Evolutionary conservation across 495 filamentous ascomycete species (phyloP).

Genomic region (Daldinia grandis): DNA sequence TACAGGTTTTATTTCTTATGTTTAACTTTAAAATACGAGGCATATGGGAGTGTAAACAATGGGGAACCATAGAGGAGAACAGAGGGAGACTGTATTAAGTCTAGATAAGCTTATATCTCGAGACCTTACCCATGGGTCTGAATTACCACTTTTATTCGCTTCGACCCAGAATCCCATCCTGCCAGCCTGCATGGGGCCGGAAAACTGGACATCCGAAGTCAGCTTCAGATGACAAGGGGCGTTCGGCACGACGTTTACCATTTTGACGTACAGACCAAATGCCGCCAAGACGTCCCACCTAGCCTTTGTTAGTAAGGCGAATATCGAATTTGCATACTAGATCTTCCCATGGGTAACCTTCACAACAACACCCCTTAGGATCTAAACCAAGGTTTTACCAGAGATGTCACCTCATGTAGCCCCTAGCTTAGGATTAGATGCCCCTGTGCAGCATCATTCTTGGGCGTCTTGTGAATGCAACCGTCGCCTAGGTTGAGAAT

Average conservation of each 20-base stretch:
- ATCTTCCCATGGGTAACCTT: slow-evolving; percentile 2
- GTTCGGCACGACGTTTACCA: slow-evolving; percentile 21
- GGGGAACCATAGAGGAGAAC: neutral
- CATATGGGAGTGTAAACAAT: neutral
- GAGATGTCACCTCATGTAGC: slow-evolving; percentile 26
- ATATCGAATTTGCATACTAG: slow-evolving; percentile 23
- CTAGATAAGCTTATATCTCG: slow-evolving; percentile 32
- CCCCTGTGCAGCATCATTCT: slow-evolving; percentile 32
- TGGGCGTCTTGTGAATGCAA: slow-evolving; percentile 12
- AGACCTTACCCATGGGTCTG: slow-evolving; percentile 17
- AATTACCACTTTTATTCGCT: slow-evolving; percentile 6
- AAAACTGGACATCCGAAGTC: slow-evolving; percentile 22
- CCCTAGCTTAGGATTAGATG: slow-evolving; percentile 8
- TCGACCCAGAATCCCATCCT: slow-evolving; percentile 16
- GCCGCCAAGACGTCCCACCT: slow-evolving; percentile 16
- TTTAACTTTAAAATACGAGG: neutral
- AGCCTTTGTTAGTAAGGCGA: slow-evolving; percentile 20
- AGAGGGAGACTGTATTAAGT: slow-evolving; percentile 19
- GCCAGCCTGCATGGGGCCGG: slow-evolving; percentile 23
- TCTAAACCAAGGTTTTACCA: slow-evolving; percentile 20
- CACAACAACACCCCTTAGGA: neutral
- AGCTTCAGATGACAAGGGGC: slow-evolving; percentile 36
- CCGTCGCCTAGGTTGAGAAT: slow-evolving; percentile 17
- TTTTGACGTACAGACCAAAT: slow-evolving; percentile 7
- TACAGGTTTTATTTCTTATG: neutral